Evolutionary conservation across 208 protist genomes (phyloP).

Genomic region (Herpetomonas samuelpessoai): DNA sequence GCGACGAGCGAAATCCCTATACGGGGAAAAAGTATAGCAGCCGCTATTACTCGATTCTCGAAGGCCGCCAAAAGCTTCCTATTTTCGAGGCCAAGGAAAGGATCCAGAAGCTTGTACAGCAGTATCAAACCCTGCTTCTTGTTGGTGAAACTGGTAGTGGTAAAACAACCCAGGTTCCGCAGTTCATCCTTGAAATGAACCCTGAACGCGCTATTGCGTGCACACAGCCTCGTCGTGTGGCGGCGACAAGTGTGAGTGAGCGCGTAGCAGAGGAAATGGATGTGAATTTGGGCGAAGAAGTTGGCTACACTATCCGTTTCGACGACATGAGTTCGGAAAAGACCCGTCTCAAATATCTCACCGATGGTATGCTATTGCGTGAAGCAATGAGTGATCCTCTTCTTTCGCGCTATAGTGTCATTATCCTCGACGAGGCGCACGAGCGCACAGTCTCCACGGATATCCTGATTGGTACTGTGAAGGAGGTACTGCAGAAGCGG

Average conservation of each 20-base stretch:
- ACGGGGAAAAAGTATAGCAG: slow-evolving; percentile 51
- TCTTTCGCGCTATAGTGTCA: slow-evolving; percentile 92
- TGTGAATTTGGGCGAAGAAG: slow-evolving; percentile 94
- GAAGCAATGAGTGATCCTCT: slow-evolving; percentile 95
- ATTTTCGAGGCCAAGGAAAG: slow-evolving; percentile 72
- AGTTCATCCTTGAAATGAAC: slow-evolving; percentile 92
- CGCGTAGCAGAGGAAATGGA: slow-evolving; percentile 98
- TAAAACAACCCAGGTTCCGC: slow-evolving; percentile 96
- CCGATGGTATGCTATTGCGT: slow-evolving; percentile 98
- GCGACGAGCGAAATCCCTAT: slow-evolving; percentile 33
- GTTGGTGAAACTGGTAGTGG: slow-evolving; percentile 94
- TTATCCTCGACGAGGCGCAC: slow-evolving; percentile 99
- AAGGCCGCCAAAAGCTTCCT: slow-evolving; percentile 55
- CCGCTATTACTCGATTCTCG: slow-evolving; percentile 47
- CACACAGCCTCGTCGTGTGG: slow-evolving; percentile 98
- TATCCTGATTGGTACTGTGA: slow-evolving; percentile 98
- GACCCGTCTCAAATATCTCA: slow-evolving; percentile 98
- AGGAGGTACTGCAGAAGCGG: slow-evolving; percentile 76
- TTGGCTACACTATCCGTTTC: slow-evolving; percentile 99
- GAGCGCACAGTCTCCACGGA: slow-evolving; percentile 98
- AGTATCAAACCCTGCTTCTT: slow-evolving; percentile 89
- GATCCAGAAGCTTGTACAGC: slow-evolving; percentile 88
- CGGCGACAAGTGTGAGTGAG: slow-evolving; percentile 97
- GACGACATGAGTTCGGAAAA: slow-evolving; percentile 94
- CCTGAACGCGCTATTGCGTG: slow-evolving; percentile 81